Conservation (phyloP, 345 rosid species). For the Physaria fendleri region DNA sequence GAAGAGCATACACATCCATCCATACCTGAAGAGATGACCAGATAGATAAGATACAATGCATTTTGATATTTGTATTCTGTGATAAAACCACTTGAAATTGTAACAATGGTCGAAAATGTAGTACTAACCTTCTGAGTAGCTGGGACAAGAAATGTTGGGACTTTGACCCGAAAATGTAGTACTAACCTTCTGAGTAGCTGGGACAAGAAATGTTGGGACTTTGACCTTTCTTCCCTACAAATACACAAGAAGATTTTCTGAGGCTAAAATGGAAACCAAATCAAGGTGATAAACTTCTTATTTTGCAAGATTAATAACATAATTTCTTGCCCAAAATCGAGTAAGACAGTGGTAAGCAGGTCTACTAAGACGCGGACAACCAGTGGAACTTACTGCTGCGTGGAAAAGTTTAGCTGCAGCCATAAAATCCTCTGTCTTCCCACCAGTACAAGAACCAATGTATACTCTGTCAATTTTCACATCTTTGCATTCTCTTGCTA, state of each 20-base stretch:
- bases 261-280: background rate
- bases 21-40: conserved; percentile 55
- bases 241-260: conserved; percentile 11
- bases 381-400: conserved; percentile 56
- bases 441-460: conserved; percentile 99
- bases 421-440: conserved; percentile 88
- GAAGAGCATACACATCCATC: conserved; percentile 82
- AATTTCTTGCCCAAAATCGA: no score
- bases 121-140: conserved; percentile 79
- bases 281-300: background rate
- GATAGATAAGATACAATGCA: background rate
- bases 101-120: background rate
- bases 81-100: background rate
- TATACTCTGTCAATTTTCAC: conserved; percentile 97
- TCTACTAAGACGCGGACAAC: no score
- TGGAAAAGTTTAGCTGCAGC: conserved; percentile 89
- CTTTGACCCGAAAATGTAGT: no score
- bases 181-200: no score
- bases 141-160: conserved; percentile 97
- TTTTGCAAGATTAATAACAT: no score
- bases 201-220: no score
- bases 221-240: conserved; percentile 80
- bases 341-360: no score
- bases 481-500: conserved; percentile 98
- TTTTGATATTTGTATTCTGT: no score